phyloP scores from a whole-genome alignment of 129 eudicot genomes.

The Chrysanthemum seticuspe region DNA sequence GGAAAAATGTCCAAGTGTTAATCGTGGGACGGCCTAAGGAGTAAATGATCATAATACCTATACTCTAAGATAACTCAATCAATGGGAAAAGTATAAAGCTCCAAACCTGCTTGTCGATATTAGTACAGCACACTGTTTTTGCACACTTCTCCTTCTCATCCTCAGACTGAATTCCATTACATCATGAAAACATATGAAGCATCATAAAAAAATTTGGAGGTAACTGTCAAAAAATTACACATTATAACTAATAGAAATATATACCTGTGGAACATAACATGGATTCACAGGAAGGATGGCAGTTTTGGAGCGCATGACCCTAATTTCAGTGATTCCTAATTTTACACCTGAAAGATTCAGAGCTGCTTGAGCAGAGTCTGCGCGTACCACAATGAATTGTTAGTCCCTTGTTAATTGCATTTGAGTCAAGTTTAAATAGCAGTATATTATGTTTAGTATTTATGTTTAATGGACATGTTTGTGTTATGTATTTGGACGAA shows the following conservation, averaged over 20 bases:
- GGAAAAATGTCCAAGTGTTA: neutral
- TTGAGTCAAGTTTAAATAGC: too few relatives aligned
- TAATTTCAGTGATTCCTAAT: slow-evolving; percentile 70
- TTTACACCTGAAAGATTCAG: slow-evolving; percentile 69
- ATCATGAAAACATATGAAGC: neutral
- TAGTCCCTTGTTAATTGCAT: too few relatives aligned
- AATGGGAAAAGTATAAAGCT: neutral
- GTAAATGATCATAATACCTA: neutral
- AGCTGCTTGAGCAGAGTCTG: slow-evolving; percentile 82
- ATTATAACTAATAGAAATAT: neutral
- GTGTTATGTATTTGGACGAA: too few relatives aligned
- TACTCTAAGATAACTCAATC: too few relatives aligned
- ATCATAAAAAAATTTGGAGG: neutral
- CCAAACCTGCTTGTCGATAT: slow-evolving; percentile 83
- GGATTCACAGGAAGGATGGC: slow-evolving; percentile 99
- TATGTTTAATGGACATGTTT: too few relatives aligned
- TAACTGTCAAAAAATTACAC: neutral
- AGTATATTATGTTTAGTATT: too few relatives aligned
- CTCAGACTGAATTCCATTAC: slow-evolving; percentile 59
- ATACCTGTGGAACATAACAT: slow-evolving; percentile 88
- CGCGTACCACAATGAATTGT: neutral
- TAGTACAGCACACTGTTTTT: slow-evolving; percentile 93
- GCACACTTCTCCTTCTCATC: slow-evolving; percentile 97
- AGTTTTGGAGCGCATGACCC: slow-evolving; percentile 88
- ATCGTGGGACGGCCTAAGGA: neutral